Base-by-base conservation (phyloP, 768 basidiomycete genomes). In the Boletus rubropictus region DNA sequence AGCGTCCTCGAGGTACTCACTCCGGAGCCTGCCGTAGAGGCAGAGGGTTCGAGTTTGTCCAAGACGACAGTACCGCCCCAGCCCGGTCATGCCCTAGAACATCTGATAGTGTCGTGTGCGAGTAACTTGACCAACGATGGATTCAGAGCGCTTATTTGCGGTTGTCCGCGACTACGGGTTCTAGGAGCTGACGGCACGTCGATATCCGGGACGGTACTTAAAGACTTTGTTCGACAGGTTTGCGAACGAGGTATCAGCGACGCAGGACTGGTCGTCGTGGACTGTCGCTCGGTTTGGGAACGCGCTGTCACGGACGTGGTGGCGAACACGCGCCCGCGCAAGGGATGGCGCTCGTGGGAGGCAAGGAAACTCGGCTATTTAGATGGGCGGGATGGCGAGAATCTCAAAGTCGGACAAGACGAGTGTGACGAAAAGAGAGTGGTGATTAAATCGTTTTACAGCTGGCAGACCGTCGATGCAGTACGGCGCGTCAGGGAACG, bases 401-500 rank as follows among this genome's bases (percentile, higher is more conserved):
- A 79, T 31, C 65, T 86, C 48, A 80, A 77, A 63, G 66, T 80
- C 8, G 85, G 83, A 37, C 82, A 88, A 67, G 85, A 89, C 63
- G 90, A 93, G 63, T 89, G 88, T 59, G 89, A 91, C 52, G 74
- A 77, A 57, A 66, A 58, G 58, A 71, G 82, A 21, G 82, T 91
- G 21, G 83, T 88, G 42, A 60, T 92, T 54, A 90, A 90, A 76
- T 81, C 84, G 21, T 93, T 90, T 64, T 84, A 86, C 64, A 81
- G 84, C 40, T 89, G 86, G 86, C 86, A 90, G 72, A 84, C 78
- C 9, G 88, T 92, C 31, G 89, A 91, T 60, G 79, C 81, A 0
- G 88, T 90, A 39, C 74, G 75, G 49, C 69, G 74, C 28, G 76
- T 74, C 44, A 73, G 85, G 59, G 84, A 79, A 52, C 75, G 79